These are phyloP conservation scores for Heterococcus sp. DNA, from an alignment of 108 stramenopile species.

Conservation along the genomic window DNA sequence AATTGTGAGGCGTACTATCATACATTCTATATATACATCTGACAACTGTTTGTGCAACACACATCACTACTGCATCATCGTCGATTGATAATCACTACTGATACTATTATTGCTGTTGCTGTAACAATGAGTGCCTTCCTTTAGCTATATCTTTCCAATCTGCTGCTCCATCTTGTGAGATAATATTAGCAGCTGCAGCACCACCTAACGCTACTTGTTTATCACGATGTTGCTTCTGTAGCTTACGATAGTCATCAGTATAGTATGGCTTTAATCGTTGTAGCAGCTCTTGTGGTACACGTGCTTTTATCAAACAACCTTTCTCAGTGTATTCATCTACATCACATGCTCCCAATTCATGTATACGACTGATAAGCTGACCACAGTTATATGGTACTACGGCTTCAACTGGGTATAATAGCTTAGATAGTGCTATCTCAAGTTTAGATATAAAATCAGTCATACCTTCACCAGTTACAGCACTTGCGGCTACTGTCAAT, in stretches of 20 bases:
- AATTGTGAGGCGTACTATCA: too few species aligned
- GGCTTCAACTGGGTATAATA: conserved; percentile 27
- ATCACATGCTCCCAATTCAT: conserved; percentile 44
- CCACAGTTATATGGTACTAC: conserved; percentile 49
- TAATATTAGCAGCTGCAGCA: neutral
- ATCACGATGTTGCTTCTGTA: neutral
- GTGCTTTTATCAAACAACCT: conserved; percentile 39
- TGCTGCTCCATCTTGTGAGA: neutral
- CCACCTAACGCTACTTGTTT: neutral
- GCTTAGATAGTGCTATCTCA: conserved; percentile 35
- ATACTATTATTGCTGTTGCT: neutral
- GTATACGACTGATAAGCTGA: conserved; percentile 36
- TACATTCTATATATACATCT: too few species aligned
- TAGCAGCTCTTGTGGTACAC: conserved; percentile 30
- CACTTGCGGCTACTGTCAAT: conserved; percentile 42
- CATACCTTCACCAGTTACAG: conserved; percentile 34
- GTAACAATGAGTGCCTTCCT: neutral
- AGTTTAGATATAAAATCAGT: conserved; percentile 29
- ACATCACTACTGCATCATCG: too few species aligned
- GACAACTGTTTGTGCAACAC: too few species aligned
- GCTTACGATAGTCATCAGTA: conserved; percentile 6
- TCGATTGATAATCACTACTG: neutral
- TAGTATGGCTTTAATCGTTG: conserved; percentile 30
- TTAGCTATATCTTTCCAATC: neutral
- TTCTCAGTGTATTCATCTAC: conserved; percentile 11